phyloP scores from a whole-genome alignment of 345 rosid genomes.

The Hirschfeldia incana region DNA sequence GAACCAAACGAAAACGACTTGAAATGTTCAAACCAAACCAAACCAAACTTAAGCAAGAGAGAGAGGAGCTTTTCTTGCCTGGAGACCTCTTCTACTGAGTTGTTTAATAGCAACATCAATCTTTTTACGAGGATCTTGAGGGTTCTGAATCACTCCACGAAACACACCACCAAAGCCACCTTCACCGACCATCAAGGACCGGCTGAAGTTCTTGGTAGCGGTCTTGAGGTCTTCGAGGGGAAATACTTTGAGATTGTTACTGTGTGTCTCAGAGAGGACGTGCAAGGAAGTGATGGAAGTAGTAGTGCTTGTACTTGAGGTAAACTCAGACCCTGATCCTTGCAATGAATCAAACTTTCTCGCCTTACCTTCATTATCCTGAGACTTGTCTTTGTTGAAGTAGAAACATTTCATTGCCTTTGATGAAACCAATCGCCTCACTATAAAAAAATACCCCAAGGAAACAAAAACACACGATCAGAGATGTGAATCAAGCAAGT shows the following conservation, averaged over 20 bases:
- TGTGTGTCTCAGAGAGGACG: conserved; percentile 63
- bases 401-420: conserved; percentile 74
- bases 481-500: neutral
- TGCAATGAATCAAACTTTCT: conserved; percentile 51
- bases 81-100: conserved; percentile 84
- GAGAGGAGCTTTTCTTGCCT: conserved; percentile 46
- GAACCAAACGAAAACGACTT: neutral
- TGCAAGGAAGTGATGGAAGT: conserved; percentile 65
- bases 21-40: neutral
- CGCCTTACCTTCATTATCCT: conserved; percentile 47
- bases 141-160: conserved; percentile 62
- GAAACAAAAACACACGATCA: neutral
- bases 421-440: conserved; percentile 31
- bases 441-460: conserved; percentile 30
- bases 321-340: conserved; percentile 69
- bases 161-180: conserved; percentile 96
- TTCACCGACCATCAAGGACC: conserved; percentile 91
- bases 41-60: neutral
- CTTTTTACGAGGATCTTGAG: conserved; percentile 58
- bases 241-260: conserved; percentile 70
- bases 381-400: conserved; percentile 51
- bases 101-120: conserved; percentile 95
- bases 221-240: conserved; percentile 67
- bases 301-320: conserved; percentile 67
- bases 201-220: conserved; percentile 88